Percentiles rank a stretch among this genome's conserved stretches.
Evolutionary conservation across 768 basidiomycete genomes (phyloP).

Genomic region (Tylopilus vinaceipallidus): DNA sequence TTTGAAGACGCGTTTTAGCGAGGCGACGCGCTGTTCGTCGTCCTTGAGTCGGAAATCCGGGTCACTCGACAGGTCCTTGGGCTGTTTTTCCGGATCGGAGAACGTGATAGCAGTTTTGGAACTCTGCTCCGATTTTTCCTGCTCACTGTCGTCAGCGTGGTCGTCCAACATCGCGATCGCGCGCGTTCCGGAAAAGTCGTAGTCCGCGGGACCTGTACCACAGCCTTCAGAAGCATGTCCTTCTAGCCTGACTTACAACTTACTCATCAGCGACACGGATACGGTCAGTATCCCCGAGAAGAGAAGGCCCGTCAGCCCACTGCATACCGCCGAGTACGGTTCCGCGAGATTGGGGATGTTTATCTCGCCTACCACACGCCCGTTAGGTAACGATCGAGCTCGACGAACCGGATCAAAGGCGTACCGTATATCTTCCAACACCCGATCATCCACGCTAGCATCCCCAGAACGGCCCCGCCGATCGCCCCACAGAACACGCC

Average conservation of each 20-base stretch:
- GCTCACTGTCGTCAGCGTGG: background rate
- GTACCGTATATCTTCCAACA: conserved; percentile 49
- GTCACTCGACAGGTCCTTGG: background rate
- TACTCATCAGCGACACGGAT: conserved; percentile 36
- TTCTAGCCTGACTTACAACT: conserved; percentile 1
- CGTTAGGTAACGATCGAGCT: background rate
- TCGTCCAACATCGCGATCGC: conserved; percentile 33
- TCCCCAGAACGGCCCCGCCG: conserved; percentile 40
- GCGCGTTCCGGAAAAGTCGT: conserved; percentile 38
- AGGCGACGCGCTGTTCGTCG: conserved; percentile 11
- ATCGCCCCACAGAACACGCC: conserved; percentile 42
- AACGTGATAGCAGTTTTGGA: background rate
- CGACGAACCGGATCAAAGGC: background rate
- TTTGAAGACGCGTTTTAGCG: conserved; percentile 31
- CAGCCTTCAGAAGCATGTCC: background rate
- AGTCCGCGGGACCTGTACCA: conserved; percentile 33
- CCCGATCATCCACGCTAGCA: conserved; percentile 51
- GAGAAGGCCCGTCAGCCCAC: conserved; percentile 36
- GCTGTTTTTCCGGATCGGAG: conserved; percentile 18
- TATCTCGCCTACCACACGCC: conserved; percentile 30
- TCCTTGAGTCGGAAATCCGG: background rate
- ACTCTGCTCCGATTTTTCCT: background rate
- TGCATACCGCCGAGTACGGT: conserved; percentile 41
- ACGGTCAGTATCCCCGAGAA: conserved; percentile 39
- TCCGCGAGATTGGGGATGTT: conserved; percentile 37